Evolutionary conservation across 805 yeast species (phyloP).

Genomic region (Metschnikowia sp.): DNA sequence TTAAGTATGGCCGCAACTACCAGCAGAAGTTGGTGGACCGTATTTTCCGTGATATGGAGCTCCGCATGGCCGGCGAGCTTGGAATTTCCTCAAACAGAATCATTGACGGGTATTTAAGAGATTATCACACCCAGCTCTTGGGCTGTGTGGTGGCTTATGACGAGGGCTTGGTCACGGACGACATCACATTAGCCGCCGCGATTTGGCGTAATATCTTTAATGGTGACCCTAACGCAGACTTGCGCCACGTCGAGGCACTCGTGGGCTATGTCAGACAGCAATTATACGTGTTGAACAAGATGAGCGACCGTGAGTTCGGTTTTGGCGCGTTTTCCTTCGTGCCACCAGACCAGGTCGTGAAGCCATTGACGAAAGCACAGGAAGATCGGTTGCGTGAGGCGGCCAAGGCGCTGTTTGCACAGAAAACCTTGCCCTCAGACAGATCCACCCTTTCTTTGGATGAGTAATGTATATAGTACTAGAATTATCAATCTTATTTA

Average conservation of each 20-base stretch:
- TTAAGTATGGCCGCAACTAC: conserved; percentile 80
- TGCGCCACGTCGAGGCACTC: conserved; percentile 79
- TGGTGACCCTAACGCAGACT: conserved; percentile 76
- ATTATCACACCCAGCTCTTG: conserved; percentile 83
- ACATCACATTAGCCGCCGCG: conserved; percentile 73
- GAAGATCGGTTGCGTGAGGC: conserved; percentile 49
- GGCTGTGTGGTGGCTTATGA: conserved; percentile 90
- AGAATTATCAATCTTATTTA: background rate
- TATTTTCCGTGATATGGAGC: conserved; percentile 85
- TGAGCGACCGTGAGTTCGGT: conserved; percentile 90
- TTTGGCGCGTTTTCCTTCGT: conserved; percentile 84
- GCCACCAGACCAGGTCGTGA: conserved; percentile 75
- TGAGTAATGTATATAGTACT: conserved; percentile 24
- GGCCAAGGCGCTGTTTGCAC: conserved; percentile 53
- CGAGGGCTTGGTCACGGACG: conserved; percentile 82
- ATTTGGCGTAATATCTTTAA: conserved; percentile 90
- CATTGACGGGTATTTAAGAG: conserved; percentile 82
- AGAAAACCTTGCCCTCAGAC: conserved; percentile 57
- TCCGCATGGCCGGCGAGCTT: conserved; percentile 80
- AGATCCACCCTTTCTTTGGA: conserved; percentile 43
- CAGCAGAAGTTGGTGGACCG: conserved; percentile 91
- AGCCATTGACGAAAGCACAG: conserved; percentile 64
- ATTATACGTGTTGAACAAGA: conserved; percentile 77
- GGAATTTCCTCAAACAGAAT: conserved; percentile 77
- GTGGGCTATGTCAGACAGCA: conserved; percentile 91